phyloP scores from a whole-genome alignment of 2,329 filamentous ascomycete genomes.

The Botrytis hyacinthi region DNA sequence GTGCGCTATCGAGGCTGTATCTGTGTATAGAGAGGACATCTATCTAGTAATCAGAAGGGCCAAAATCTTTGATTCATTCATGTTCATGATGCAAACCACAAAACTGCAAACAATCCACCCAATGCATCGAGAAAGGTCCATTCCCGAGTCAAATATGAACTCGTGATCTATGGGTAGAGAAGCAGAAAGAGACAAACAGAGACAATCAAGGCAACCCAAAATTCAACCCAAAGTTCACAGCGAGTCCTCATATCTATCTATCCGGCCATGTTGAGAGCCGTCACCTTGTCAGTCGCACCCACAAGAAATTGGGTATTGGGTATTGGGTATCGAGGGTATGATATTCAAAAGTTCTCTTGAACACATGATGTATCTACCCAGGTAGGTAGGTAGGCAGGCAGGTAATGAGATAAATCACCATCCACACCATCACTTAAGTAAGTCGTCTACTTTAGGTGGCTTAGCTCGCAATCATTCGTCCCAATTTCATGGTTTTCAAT shows the following conservation, averaged over 20 bases:
- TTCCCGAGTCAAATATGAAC: background rate
- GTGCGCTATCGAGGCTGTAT: background rate
- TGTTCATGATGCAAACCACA: conserved; percentile 4
- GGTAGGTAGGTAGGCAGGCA: no score
- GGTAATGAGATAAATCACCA: background rate
- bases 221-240: background rate
- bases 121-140: background rate
- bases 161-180: background rate
- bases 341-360: background rate
- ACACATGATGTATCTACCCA: background rate
- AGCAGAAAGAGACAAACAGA: background rate
- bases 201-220: background rate
- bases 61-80: background rate
- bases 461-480: background rate
- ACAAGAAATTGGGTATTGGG: background rate
- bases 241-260: background rate
- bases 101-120: background rate
- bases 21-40: background rate
- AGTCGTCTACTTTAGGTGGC: background rate
- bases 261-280: background rate
- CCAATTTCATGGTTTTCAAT: background rate
- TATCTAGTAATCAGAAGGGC: background rate
- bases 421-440: background rate
- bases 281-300: background rate
- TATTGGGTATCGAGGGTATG: background rate